Evolutionary conservation across 257 asterid species (phyloP).

Genomic region (Solanum habrochaites): DNA sequence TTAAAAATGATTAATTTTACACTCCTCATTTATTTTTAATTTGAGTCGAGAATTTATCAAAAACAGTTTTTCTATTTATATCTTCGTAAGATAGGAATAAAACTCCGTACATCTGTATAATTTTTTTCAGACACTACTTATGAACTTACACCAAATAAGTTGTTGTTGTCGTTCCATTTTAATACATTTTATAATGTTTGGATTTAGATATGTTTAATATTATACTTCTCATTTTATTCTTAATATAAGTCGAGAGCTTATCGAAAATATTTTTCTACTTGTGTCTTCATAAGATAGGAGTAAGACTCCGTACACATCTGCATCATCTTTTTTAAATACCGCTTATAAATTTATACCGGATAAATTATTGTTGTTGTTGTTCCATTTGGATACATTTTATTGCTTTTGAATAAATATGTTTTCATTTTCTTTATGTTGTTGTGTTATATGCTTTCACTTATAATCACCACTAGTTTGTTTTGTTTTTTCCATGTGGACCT

Average conservation of each 20-base stretch:
- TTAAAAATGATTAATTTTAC: not conserved
- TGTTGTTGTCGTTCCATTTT: not conserved
- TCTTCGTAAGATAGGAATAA: not conserved
- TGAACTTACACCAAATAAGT: not conserved
- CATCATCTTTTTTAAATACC: not conserved
- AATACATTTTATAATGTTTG: not conserved
- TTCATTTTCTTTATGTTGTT: no score
- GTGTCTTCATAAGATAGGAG: not conserved
- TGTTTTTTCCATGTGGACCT: not conserved
- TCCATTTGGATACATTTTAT: not conserved
- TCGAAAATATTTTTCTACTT: rapidly evolving
- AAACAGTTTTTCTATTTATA: rapidly evolving
- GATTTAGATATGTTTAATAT: not conserved
- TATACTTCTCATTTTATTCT: not conserved
- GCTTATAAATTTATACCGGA: not conserved
- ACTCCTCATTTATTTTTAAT: not conserved
- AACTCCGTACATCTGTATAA: not conserved
- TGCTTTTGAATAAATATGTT: not conserved
- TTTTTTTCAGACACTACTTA: rapidly evolving
- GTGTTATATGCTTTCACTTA: no score
- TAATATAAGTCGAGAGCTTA: not conserved
- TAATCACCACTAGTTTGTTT: not conserved
- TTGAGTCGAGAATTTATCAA: not conserved
- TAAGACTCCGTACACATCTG: not conserved
- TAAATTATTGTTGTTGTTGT: not conserved